Evolutionary conservation across 148 eudicot species (phyloP).

Genomic region (Dysphania ambrosioides): DNA sequence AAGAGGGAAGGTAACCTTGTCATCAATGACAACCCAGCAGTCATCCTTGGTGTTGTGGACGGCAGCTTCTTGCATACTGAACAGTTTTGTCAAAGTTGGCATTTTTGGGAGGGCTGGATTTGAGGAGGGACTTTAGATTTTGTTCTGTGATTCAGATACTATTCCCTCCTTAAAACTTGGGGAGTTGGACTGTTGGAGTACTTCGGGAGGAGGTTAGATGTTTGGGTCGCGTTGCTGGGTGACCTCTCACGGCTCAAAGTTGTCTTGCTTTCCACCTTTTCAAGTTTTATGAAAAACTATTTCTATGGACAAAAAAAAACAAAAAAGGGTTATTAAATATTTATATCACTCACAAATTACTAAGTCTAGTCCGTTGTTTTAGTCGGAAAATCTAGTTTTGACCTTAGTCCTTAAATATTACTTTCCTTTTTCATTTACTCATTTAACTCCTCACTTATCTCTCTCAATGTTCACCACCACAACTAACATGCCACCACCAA

Average conservation of each 20-base stretch:
- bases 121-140: background rate
- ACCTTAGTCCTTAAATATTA: no score
- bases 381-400: no score
- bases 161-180: background rate
- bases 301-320: no score
- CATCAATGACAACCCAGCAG: conserved; percentile 88
- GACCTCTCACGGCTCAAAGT: background rate
- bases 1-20: conserved; percentile 48
- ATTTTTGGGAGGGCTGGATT: conserved; percentile 37
- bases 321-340: no score
- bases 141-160: background rate
- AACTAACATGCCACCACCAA: no score
- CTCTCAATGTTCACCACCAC: no score
- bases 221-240: background rate
- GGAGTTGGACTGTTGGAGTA: background rate
- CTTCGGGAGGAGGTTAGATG: background rate
- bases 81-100: conserved; percentile 81
- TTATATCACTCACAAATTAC: no score
- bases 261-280: background rate
- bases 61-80: conserved; percentile 69
- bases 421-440: no score
- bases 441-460: no score
- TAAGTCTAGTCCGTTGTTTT: no score
- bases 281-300: background rate
- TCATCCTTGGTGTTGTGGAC: conserved; percentile 70